Percentiles rank a stretch among this genome's conserved stretches.
Conservation (phyloP, 2,329 filamentous ascomycete species). For the Falciphora oryzae region DNA sequence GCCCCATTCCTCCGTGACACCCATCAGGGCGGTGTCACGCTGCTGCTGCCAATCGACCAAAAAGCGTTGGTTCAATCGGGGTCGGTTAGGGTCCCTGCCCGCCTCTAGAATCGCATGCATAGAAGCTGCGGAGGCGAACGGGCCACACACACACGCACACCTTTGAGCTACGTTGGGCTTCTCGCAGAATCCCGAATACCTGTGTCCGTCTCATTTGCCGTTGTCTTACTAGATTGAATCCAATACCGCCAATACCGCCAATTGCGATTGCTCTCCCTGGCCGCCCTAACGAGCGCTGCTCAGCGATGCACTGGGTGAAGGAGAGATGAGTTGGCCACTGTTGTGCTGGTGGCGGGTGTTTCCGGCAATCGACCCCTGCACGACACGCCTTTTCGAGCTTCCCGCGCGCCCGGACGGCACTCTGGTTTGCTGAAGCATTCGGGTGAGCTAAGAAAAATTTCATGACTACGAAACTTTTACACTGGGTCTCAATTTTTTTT, state of each 20-base stretch:
- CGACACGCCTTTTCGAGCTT: slow-evolving; percentile 2
- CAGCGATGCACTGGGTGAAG: background rate
- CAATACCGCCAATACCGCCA: background rate
- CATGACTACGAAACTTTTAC: slow-evolving; percentile 7
- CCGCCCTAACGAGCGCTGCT: too few relatives aligned
- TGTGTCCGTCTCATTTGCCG: too few relatives aligned
- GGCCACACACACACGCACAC: background rate
- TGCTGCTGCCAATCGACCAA: too few relatives aligned
- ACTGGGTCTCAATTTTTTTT: slow-evolving; percentile 6
- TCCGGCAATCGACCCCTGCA: slow-evolving; percentile 10
- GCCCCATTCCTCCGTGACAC: too few relatives aligned
- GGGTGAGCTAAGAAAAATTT: slow-evolving; percentile 7
- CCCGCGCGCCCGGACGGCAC: slow-evolving; percentile 6
- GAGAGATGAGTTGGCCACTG: background rate
- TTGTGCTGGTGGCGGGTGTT: slow-evolving; percentile 9
- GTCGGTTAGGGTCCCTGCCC: slow-evolving; percentile 1
- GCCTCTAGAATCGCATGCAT: background rate
- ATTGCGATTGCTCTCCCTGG: background rate
- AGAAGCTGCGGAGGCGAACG: slow-evolving; percentile 10
- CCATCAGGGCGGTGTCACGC: too few relatives aligned
- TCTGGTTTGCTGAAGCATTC: background rate
- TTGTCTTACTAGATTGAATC: background rate
- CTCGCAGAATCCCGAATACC: slow-evolving; percentile 3
- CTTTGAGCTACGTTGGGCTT: background rate
- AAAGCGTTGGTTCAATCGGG: background rate